Percentiles rank a stretch among this genome's conserved stretches.
Evolutionary conservation across 2,329 filamentous ascomycete species (phyloP).

Genomic region (Epichloe typhina): DNA sequence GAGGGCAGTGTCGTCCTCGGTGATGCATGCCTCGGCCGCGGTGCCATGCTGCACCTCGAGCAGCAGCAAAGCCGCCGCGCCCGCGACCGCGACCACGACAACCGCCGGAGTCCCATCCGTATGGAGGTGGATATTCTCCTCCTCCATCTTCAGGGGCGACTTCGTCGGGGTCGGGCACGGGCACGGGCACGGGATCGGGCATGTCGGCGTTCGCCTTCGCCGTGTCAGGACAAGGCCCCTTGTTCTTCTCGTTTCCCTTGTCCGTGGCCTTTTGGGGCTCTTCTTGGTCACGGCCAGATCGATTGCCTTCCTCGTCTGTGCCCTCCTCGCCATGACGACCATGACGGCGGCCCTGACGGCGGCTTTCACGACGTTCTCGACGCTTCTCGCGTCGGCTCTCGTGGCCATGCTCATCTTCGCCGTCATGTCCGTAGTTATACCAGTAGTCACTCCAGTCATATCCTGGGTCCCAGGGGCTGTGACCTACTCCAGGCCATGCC

Average conservation of each 20-base stretch:
- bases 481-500: too few relatives aligned
- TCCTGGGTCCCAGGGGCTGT: constrained; percentile 6
- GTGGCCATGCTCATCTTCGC: constrained; percentile 13
- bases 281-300: neutral
- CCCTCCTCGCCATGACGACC: constrained; percentile 11
- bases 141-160: constrained; percentile 18
- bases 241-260: constrained; percentile 22
- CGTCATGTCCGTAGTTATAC: constrained; percentile 4
- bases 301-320: neutral
- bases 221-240: constrained; percentile 22
- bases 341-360: constrained; percentile 6
- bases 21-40: constrained; percentile 13
- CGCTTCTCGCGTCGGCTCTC: constrained; percentile 10
- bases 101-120: constrained; percentile 10
- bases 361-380: neutral
- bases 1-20: neutral
- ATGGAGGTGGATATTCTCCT: constrained; percentile 9
- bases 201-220: constrained; percentile 11
- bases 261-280: constrained; percentile 14
- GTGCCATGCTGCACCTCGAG: constrained; percentile 11
- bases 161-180: constrained; percentile 19
- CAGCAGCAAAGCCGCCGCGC: constrained; percentile 8
- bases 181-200: neutral
- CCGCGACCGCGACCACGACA: constrained; percentile 9
- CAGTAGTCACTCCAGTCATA: constrained; percentile 13